Base-by-base conservation (phyloP, 2,329 filamentous ascomycete species). In the Byssochlamys sp. region DNA sequence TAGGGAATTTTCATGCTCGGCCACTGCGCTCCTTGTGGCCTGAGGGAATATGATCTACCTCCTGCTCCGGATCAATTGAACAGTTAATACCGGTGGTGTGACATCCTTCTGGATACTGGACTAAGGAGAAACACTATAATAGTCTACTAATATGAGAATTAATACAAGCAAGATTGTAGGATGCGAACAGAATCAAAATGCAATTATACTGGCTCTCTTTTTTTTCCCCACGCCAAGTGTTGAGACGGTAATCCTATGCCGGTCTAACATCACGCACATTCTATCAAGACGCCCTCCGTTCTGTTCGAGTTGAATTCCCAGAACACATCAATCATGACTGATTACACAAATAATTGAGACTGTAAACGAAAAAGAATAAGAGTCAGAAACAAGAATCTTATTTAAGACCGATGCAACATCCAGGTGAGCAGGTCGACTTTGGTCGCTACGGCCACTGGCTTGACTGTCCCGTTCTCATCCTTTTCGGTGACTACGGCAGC, bases 381-480 rank as follows among this genome's bases (percentile, higher is more conserved):
- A 55, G 14, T 2, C 31, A 49, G 31, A 14, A 49, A 14, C 4
- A 55, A 35, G 31, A n/a, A 45, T 48, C 31, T 51, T 12, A 54
- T 28, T 25, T 27, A 39, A 19, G 45, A 49, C 24, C 58, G 59
- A 39, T 71, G 53, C 39, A 97, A 85, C 83, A 99, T 85, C 87
- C 90, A 99, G 49, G 87, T 91, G 67, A 99, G 75, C 66, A 99
- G 74, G 75, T 99, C 94, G 4, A 99, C 94, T 82, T 99, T 99
- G 31, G 94, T 97, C 6, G 95, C 91, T 7, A 99, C 85, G 6
- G 90, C 94, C 54, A 94, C 80, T 1, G 95, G 91, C 79, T 90
- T 95, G 64, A 85, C 71, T 52, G 82, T 81, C 11, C 77, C 82
- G 59, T 80, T 75, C 56, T 78, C 76, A 58, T 81, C 81, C 48